Conservation (phyloP, 352 stramenopile genomes). For the Pythium brachiatum region DNA sequence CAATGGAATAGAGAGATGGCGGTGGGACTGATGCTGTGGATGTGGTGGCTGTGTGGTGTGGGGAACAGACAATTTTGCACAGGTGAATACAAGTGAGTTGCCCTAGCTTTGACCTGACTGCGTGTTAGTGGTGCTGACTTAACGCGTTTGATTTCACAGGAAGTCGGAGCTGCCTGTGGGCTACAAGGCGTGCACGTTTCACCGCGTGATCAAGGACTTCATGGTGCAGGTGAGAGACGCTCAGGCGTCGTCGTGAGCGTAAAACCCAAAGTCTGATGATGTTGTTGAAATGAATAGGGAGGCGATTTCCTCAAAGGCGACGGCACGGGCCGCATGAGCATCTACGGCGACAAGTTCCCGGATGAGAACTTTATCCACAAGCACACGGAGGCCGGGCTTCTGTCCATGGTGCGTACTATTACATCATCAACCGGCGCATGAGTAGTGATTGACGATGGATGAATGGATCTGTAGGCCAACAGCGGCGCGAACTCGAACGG, state of each 20-base stretch:
- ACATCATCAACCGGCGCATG: too few species aligned
- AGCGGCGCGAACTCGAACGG: conserved; percentile 93
- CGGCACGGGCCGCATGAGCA: conserved; percentile 79
- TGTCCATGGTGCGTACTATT: conserved; percentile 68
- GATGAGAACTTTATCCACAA: conserved; percentile 85
- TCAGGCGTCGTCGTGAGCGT: too few species aligned
- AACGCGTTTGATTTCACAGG: conserved; percentile 37
- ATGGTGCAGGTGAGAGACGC: conserved; percentile 68
- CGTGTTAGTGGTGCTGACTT: conserved; percentile 15
- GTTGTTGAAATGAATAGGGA: conserved; percentile 28
- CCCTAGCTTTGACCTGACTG: neutral
- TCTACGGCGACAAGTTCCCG: conserved; percentile 87
- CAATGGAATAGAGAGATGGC: neutral
- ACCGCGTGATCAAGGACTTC: conserved; percentile 91
- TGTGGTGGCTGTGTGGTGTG: conserved; percentile 10
- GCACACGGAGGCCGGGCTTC: conserved; percentile 71
- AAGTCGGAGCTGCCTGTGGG: conserved; percentile 82
- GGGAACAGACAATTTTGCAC: conserved; percentile 92
- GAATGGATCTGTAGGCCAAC: conserved; percentile 76
- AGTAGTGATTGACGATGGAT: conserved; percentile 5
- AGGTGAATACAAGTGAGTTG: conserved; percentile 90
- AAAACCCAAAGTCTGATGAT: neutral
- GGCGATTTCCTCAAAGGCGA: conserved; percentile 88
- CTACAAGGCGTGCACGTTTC: conserved; percentile 88
- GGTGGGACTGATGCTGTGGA: neutral